These are phyloP conservation scores for Acanthamoeba lenticulata DNA, from an alignment of 208 protist genomes.

Conservation along the genomic window DNA sequence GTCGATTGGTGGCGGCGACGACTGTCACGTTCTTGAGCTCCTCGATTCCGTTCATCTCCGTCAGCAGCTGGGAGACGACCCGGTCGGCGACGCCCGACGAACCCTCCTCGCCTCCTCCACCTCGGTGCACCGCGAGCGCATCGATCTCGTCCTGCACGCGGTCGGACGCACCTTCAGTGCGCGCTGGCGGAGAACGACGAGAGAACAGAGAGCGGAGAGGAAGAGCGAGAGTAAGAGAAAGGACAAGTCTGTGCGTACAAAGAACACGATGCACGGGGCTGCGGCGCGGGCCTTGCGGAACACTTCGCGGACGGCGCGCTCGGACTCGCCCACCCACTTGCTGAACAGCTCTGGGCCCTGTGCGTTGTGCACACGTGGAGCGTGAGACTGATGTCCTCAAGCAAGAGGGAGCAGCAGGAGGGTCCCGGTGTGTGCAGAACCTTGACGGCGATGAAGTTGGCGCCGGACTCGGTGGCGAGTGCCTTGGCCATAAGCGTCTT, in stretches of 20 bases:
- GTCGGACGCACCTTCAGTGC: not conserved
- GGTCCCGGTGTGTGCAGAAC: conserved; percentile 67
- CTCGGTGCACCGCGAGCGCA: conserved; percentile 74
- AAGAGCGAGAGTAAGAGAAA: conserved; percentile 52
- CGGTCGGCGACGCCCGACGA: conserved; percentile 89
- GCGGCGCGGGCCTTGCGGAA: conserved; percentile 91
- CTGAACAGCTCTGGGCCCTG: conserved; percentile 90
- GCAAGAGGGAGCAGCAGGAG: too few relatives aligned
- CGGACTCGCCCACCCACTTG: conserved; percentile 96
- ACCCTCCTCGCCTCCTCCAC: conserved; percentile 40
- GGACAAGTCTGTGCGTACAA: conserved; percentile 82
- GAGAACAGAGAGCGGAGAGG: conserved; percentile 77
- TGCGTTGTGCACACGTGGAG: not conserved
- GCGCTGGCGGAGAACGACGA: too few relatives aligned
- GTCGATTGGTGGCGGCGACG: conserved; percentile 98
- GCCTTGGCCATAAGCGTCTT: conserved; percentile 95
- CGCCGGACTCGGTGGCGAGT: conserved; percentile 87
- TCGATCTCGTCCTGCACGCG: conserved; percentile 84
- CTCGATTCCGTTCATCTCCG: conserved; percentile 97
- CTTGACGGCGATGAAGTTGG: conserved; percentile 95
- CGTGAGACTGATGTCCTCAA: too few relatives aligned
- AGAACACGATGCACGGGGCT: conserved; percentile 95
- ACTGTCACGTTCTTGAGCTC: conserved; percentile 92
- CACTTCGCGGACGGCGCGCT: conserved; percentile 92
- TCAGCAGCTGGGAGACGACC: conserved; percentile 97